phyloP scores from a whole-genome alignment of 176 grass and related monocot genomes.

The Cocos nucifera region DNA sequence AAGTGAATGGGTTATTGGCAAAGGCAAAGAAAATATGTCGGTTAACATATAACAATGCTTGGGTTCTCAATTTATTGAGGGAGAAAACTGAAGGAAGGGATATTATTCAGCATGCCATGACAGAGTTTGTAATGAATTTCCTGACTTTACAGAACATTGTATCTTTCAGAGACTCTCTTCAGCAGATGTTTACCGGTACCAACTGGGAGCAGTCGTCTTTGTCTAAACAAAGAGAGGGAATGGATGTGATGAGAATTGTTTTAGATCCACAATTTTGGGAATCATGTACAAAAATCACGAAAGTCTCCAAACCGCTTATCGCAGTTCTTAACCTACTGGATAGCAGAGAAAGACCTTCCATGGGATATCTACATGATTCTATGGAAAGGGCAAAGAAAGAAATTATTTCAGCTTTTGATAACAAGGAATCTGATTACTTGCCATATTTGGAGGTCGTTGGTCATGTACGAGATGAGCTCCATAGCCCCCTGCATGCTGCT shows the following conservation, averaged over 20 bases:
- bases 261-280: conserved; percentile 37
- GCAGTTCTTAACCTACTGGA: conserved; percentile 19
- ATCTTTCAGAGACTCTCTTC: conserved; percentile 23
- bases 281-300: conserved; percentile 24
- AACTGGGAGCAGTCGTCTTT: conserved; percentile 26
- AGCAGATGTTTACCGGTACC: conserved; percentile 27
- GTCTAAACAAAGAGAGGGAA: conserved; percentile 18
- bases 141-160: conserved; percentile 28
- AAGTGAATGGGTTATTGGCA: conserved; percentile 23
- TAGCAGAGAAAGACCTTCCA: conserved; percentile 28
- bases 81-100: conserved; percentile 31
- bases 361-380: conserved; percentile 34
- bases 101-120: conserved; percentile 18
- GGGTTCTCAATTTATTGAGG: conserved; percentile 27
- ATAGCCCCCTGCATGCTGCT: conserved; percentile 29
- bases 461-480: conserved; percentile 21
- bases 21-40: conserved; percentile 39
- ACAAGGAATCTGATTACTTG: conserved; percentile 23
- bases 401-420: conserved; percentile 29
- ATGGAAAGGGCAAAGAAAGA: conserved; percentile 33
- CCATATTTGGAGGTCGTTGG: conserved; percentile 30
- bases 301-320: conserved; percentile 25
- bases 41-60: conserved; percentile 36
- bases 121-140: conserved; percentile 26
- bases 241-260: conserved; percentile 24